Evolutionary conservation across 345 rosid species (phyloP), one percentile per base, ranked within the genome.

Genomic region (Rhodamnia argentea): DNA sequence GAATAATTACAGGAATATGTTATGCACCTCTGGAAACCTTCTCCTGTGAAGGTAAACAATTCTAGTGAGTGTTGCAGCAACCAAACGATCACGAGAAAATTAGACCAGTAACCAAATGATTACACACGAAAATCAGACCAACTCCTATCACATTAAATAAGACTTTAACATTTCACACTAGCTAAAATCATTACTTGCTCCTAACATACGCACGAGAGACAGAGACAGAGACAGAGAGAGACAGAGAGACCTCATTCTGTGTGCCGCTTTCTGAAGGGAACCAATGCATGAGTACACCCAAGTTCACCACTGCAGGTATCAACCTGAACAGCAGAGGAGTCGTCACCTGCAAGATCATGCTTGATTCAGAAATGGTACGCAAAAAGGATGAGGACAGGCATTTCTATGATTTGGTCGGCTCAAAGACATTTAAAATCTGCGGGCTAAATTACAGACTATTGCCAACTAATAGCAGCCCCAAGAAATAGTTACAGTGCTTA

Each of bases 251-350:
- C 99, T 97, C 99, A 64, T 88, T 91, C 40, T 85, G 92, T 1
- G 92, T 82, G 88, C 57, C 87, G 89, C 87, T 92, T 81, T 96
- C 99, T 23, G 95, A 81, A 47, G 99, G 96, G 84, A 97, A 95
- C 98, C 96, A 96, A 84, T 92, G 95, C 90, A 96, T 87, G 85
- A 97, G 95, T 60, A 92, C 88, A 10, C 99, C 99, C 89, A 96
- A 90, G 93, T 94, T 95, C 95, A 95, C 92, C 83, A 94, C 93
- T 82, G 88, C 93, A 6, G 99, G 99, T 86, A 95, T 95, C 92
- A 96, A 88, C 90, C 93, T 96, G 95, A 97, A 97, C 84, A 97
- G 84, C 82, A 97, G 90, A 74, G 99, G 99, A 83, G 99, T 95
- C 50, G 98, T 97, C 37, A 96, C 99, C 99, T 95, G 93, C 64